Conservation (phyloP, 257 asterid species). For the Salvia miltiorrhiza region DNA sequence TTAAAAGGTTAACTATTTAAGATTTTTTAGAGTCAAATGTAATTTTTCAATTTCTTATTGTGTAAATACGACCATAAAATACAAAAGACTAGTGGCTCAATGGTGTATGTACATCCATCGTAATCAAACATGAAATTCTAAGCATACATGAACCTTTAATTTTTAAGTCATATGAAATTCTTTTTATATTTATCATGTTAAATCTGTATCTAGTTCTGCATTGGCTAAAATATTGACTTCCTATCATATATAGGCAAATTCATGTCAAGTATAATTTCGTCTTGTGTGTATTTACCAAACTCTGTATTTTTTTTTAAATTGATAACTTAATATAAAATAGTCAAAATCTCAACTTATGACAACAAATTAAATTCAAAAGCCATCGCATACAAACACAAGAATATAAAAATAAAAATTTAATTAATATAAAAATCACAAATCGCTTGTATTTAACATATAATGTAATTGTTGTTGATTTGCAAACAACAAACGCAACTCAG, state of each 20-base stretch:
- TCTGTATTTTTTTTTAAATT: neutral
- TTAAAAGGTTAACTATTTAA: too few relatives aligned
- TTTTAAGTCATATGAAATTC: neutral
- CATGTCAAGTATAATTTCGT: neutral
- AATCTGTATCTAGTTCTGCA: neutral
- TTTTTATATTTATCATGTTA: neutral
- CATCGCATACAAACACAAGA: neutral
- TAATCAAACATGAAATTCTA: constrained; percentile 10
- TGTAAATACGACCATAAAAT: constrained; percentile 15
- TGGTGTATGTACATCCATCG: constrained; percentile 20
- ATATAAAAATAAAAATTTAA: neutral
- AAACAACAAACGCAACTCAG: too few relatives aligned
- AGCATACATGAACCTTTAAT: constrained; percentile 19
- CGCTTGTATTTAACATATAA: too few relatives aligned
- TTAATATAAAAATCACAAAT: too few relatives aligned
- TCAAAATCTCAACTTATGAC: neutral
- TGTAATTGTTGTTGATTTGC: too few relatives aligned
- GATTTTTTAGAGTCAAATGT: too few relatives aligned
- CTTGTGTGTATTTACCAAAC: constrained; percentile 28
- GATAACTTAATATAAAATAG: neutral
- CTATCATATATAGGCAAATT: neutral
- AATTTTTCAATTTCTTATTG: neutral
- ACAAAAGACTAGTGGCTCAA: constrained; percentile 15
- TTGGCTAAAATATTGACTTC: neutral
- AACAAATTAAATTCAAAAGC: neutral